phyloP scores from a whole-genome alignment of 768 basidiomycete species.

The Tephrocybe rancida region DNA sequence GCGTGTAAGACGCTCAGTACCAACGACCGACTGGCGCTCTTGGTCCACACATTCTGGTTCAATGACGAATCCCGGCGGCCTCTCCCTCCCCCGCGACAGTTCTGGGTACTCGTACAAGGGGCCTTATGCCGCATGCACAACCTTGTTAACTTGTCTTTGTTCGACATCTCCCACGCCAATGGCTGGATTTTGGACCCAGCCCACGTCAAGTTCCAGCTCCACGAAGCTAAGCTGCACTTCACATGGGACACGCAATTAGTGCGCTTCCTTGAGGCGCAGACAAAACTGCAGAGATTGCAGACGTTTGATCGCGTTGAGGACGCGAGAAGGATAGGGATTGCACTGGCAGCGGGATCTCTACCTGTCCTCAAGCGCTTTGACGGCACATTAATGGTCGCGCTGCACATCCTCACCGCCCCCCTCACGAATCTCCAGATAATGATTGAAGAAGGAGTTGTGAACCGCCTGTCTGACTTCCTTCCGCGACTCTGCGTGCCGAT shows the following conservation, averaged over 20 bases:
- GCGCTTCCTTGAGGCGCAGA: constrained; percentile 51
- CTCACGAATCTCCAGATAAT: constrained; percentile 48
- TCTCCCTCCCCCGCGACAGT: constrained; percentile 27
- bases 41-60: constrained; percentile 47
- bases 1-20: constrained; percentile 41
- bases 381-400: constrained; percentile 42
- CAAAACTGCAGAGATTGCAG: constrained; percentile 40
- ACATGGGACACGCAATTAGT: constrained; percentile 49
- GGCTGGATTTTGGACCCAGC: constrained; percentile 49
- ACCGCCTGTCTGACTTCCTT: constrained; percentile 31
- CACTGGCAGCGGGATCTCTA: constrained; percentile 25
- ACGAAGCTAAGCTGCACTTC: constrained; percentile 49
- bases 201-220: constrained; percentile 44
- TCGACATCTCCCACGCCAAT: constrained; percentile 38
- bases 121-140: constrained; percentile 46
- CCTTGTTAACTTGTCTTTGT: constrained; percentile 45
- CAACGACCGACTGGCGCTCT: constrained; percentile 35
- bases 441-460: constrained; percentile 38
- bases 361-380: constrained; percentile 46
- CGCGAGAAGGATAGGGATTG: constrained; percentile 1
- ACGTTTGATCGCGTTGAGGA: constrained; percentile 27
- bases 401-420: constrained; percentile 39
- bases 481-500: constrained; percentile 27
- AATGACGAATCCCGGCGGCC: constrained; percentile 32
- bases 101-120: constrained; percentile 46